Base-by-base conservation (phyloP, 2,329 filamentous ascomycete species). In the Colletotrichum navitas region DNA sequence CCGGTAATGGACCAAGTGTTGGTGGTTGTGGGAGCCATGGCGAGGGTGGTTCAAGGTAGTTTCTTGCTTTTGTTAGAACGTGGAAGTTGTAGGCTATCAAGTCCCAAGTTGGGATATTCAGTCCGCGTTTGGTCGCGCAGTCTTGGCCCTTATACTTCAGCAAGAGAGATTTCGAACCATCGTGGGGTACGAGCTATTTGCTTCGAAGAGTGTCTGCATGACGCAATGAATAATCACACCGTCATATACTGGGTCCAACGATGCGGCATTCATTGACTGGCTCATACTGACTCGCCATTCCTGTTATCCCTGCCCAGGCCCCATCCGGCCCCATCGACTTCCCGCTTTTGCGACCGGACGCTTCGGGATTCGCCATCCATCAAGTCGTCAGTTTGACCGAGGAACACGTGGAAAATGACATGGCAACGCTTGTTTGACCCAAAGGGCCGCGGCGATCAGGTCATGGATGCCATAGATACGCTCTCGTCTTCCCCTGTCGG, bases 1-100 rank as follows among this genome's bases (percentile, higher is more conserved):
- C 68, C 68, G 32, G 68, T 71, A 29, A 92, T 79, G 41, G 79
- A 83, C 90, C 90, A 93, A 78, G 87, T 83, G 80, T 85, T 85
- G 74, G 85, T 87, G 0, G 85, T 89, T 16, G 60, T 65, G 24
- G 68, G 68, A 29, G 68, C 59, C 68, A 71, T 71, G n/a, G 26
- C 41, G 52, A 54, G 24, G 32, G 21, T 32, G n/a, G 32, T 29
- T 32, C n/a, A 3, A 36, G 43, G 10, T 58, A 18, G 11, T 32
- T 14, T 10, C 7, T 45, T 11, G 7, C 10, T 34, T 11, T 41
- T 14, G 24, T 36, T 43, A 26, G 7, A 12, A 8, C 26, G n/a
- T 32, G 36, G 3, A n/a, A 34, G 51, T 34, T n/a, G 24, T 14
- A 24, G 41, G 34, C n/a, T 14, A 18, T 56, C 4, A 21, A 56